phyloP scores from a whole-genome alignment of 371 early-diverging fungal species.

The Nematocida ausubeli region DNA sequence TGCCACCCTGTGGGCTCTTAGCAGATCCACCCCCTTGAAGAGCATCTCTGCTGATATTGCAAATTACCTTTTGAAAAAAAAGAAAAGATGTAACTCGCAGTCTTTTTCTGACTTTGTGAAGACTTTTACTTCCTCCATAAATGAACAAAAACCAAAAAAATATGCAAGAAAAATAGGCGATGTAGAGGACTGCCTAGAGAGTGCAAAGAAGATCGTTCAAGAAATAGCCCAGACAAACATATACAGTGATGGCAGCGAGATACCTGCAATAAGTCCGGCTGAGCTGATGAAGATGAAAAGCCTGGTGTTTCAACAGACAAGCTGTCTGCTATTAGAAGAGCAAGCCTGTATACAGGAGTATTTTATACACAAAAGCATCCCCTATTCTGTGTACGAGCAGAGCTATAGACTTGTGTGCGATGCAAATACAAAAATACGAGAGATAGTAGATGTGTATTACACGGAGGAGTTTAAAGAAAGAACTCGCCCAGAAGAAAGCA shows the following conservation, averaged over 20 bases:
- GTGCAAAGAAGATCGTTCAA: not conserved
- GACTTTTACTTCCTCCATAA: not conserved
- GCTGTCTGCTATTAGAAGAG: not conserved
- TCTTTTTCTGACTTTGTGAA: not conserved
- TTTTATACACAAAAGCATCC: not conserved
- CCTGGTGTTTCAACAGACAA: not conserved
- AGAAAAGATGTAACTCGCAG: not conserved
- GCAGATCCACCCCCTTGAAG: not conserved
- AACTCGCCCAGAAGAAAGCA: not conserved
- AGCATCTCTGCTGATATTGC: conserved; percentile 3
- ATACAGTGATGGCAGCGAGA: not conserved
- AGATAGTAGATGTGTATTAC: conserved; percentile 5
- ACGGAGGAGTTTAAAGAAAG: not conserved
- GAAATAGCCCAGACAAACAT: not conserved
- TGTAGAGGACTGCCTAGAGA: not conserved
- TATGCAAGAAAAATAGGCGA: not conserved
- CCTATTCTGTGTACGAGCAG: not conserved
- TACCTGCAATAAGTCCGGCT: not conserved
- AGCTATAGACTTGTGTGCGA: not conserved
- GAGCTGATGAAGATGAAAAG: not conserved
- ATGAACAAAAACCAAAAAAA: not conserved
- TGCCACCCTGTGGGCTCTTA: not conserved
- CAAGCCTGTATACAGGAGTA: not conserved
- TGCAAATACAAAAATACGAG: not conserved
- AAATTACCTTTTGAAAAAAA: conserved; percentile 23